Base-by-base conservation (phyloP, 2,329 filamentous ascomycete genomes). In the Geosmithia flava region DNA sequence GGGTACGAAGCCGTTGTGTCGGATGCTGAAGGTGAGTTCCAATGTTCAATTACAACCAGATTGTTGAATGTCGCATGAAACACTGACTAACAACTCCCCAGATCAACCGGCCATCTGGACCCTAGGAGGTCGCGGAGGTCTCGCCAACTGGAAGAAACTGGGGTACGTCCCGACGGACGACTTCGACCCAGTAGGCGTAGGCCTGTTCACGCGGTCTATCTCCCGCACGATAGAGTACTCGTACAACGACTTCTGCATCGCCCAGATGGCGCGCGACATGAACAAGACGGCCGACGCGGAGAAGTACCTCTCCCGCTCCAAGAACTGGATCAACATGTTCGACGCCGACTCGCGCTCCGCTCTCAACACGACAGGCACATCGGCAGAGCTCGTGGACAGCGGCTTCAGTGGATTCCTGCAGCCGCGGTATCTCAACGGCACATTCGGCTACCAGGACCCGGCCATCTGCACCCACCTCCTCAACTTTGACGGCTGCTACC, bases 81-180 rank as follows among this genome's bases (percentile, higher is more conserved):
- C 63, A 33, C 44, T 45, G 20, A 44, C 19, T 15, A 13, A n/a
- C n/a, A n/a, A 4, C 4, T 17, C 39, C 20, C 10, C 40, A 59
- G 58, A 56, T 15, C 77, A 81, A 51, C 61, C 61, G 0, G 72
- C 78, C 46, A 74, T 76, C 54, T 90, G 84, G 83, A 72, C 76
- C 33, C 64, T 84, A 1, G 80, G 85, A 62, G 86, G 84, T 3
- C 75, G 85, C 5, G 86, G 86, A 20, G 85, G 83, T 2, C 68
- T 90, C 3, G 65, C 70, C 8, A 83, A 79, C 56, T 90, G 85
- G 84, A 85, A 87, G 58, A 68, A 59, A 0, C 68, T 86, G 0
- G 78, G 81, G 7, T 91, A 85, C 58, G 87, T 91, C 20, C 85
- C 86, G 0, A 74, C 70, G 1, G 74, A 86, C 51, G 81, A 89